These are phyloP conservation scores for Lenzites betulinus DNA, from an alignment of 768 basidiomycete species.

Conservation along the genomic window DNA sequence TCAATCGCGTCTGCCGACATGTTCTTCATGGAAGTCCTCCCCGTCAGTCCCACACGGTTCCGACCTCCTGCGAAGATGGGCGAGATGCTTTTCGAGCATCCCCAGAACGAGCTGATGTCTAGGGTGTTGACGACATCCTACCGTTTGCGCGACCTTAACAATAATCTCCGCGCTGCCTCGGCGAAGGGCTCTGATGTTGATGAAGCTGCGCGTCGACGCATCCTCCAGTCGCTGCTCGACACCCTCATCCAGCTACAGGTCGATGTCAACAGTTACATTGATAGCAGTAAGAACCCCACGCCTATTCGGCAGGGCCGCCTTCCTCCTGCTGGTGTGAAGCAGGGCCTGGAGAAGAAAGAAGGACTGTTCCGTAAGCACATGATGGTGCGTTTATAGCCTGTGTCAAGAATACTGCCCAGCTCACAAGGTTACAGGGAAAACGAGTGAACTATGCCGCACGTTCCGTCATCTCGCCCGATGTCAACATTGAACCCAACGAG, in stretches of 20 bases:
- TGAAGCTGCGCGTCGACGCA: slow-evolving; percentile 49
- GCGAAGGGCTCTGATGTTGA: slow-evolving; percentile 58
- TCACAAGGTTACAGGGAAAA: slow-evolving; percentile 69
- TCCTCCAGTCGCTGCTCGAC: slow-evolving; percentile 74
- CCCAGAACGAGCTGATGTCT: slow-evolving; percentile 89
- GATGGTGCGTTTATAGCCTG: slow-evolving; percentile 69
- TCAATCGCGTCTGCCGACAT: slow-evolving; percentile 85
- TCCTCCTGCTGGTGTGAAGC: slow-evolving; percentile 93
- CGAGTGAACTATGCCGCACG: slow-evolving; percentile 99
- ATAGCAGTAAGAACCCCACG: slow-evolving; percentile 92
- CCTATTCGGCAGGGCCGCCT: slow-evolving; percentile 84
- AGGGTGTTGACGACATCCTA: slow-evolving; percentile 81
- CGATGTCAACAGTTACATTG: slow-evolving; percentile 96
- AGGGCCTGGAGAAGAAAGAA: slow-evolving; percentile 97
- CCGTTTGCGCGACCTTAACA: slow-evolving; percentile 74
- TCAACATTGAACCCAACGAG: slow-evolving; percentile 98
- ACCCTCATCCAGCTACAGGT: slow-evolving; percentile 87
- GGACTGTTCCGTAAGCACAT: slow-evolving; percentile 97
- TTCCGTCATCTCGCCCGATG: slow-evolving; percentile 99
- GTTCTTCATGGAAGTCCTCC: slow-evolving; percentile 94
- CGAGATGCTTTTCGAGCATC: slow-evolving; percentile 92
- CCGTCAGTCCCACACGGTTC: slow-evolving; percentile 94
- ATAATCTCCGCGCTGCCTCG: slow-evolving; percentile 60
- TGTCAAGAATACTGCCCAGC: background rate
- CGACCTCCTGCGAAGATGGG: slow-evolving; percentile 91